Percentiles rank a stretch among this genome's conserved stretches.
Conservation (phyloP, 352 stramenopile species). For the Elongisporangium undulatum region DNA sequence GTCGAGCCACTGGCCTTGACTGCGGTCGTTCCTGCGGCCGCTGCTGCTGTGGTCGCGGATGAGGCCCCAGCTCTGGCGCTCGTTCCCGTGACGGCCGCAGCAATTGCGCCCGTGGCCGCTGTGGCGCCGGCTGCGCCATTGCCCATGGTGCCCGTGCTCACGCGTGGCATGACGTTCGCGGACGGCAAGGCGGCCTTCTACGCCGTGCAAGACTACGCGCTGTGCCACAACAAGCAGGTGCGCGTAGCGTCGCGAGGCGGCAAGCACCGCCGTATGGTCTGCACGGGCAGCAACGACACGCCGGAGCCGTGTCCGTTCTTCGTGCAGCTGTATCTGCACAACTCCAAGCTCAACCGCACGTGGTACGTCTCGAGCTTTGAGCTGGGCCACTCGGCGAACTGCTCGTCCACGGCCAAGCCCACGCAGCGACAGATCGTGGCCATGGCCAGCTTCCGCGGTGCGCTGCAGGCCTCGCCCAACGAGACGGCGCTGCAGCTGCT, state of each 20-base stretch:
- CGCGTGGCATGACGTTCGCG: slow-evolving; percentile 38
- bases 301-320: slow-evolving; percentile 42
- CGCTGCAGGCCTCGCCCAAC: slow-evolving; percentile 19
- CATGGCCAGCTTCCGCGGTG: slow-evolving; percentile 35
- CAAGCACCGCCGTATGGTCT: slow-evolving; percentile 56
- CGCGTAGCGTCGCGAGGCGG: slow-evolving; percentile 47
- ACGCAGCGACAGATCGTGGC: slow-evolving; percentile 51
- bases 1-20: not conserved
- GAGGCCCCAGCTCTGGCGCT: not conserved
- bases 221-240: slow-evolving; percentile 53
- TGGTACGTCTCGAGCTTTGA: slow-evolving; percentile 65
- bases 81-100: not conserved
- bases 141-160: slow-evolving; percentile 17
- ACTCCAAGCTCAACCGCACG: slow-evolving; percentile 39
- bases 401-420: slow-evolving; percentile 42
- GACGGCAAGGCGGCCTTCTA: slow-evolving; percentile 45
- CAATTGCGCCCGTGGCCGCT: not conserved
- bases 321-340: slow-evolving; percentile 61
- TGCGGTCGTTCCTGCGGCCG: too few species aligned
- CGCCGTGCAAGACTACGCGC: slow-evolving; percentile 57
- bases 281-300: slow-evolving; percentile 15
- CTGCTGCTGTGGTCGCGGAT: not conserved
- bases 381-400: slow-evolving; percentile 31
- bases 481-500: slow-evolving; percentile 30
- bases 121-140: not conserved